These are phyloP conservation scores for Tylopilus cervinicoccineus DNA, from an alignment of 768 basidiomycete genomes.

Conservation along the genomic window DNA sequence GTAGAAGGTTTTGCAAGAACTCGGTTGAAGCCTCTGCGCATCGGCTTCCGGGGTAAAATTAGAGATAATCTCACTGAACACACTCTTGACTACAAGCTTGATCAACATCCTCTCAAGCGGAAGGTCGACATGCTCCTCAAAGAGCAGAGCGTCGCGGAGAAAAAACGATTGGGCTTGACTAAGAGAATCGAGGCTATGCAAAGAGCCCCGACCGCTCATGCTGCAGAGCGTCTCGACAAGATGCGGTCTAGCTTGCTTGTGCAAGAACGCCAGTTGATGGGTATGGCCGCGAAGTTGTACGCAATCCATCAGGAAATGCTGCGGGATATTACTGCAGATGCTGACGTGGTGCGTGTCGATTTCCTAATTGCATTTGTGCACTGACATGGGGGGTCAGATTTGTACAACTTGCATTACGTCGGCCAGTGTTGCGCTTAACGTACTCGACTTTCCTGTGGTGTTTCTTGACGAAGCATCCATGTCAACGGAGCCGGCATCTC, in stretches of 20 bases:
- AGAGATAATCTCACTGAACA: constrained; percentile 50
- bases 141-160: constrained; percentile 32
- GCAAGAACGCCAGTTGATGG: constrained; percentile 31
- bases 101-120: constrained; percentile 52
- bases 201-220: constrained; percentile 11
- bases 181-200: constrained; percentile 22
- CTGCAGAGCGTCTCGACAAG: constrained; percentile 23
- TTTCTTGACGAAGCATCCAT: constrained; percentile 95
- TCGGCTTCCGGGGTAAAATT: constrained; percentile 63
- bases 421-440: constrained; percentile 58
- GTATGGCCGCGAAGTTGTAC: constrained; percentile 42
- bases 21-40: constrained; percentile 70
- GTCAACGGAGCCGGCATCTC: constrained; percentile 90
- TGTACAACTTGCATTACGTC: constrained; percentile 88
- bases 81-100: constrained; percentile 62
- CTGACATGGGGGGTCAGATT: constrained; percentile 43
- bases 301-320: constrained; percentile 61
- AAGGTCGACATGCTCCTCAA: constrained; percentile 40
- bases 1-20: constrained; percentile 64
- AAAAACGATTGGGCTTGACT: constrained; percentile 23
- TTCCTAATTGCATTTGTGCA: background rate
- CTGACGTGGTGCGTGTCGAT: constrained; percentile 65
- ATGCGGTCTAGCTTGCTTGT: constrained; percentile 25
- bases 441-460: constrained; percentile 87
- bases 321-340: constrained; percentile 53